phyloP scores from a whole-genome alignment of 768 basidiomycete genomes.

The Clitopilus hobsonii region DNA sequence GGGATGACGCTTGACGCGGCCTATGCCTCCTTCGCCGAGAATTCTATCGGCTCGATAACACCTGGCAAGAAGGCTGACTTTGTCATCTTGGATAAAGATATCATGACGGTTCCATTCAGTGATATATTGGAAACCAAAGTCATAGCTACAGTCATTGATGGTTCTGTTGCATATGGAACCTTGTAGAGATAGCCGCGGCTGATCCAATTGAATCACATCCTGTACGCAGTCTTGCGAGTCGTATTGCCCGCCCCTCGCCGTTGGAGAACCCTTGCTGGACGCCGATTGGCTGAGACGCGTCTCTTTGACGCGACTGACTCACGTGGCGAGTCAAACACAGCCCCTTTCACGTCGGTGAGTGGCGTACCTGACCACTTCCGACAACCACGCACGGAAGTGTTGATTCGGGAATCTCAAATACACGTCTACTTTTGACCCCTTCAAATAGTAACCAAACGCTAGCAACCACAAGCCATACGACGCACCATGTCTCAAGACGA shows the following conservation, averaged over 20 bases:
- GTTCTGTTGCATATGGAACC: slow-evolving; percentile 57
- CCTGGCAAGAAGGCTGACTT: slow-evolving; percentile 86
- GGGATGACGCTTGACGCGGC: slow-evolving; percentile 91
- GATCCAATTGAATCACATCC: no score
- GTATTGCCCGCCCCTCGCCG: no score
- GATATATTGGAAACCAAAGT: slow-evolving; percentile 70
- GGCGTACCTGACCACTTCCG: not conserved
- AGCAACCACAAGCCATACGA: not conserved
- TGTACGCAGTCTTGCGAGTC: no score
- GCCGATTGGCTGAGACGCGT: not conserved
- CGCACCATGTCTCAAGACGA: slow-evolving; percentile 33
- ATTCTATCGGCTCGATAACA: slow-evolving; percentile 63
- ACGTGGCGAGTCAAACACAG: not conserved
- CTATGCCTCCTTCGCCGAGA: slow-evolving; percentile 79
- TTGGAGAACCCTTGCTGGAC: not conserved
- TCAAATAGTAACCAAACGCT: not conserved
- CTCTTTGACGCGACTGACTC: not conserved
- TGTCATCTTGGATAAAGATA: slow-evolving; percentile 76
- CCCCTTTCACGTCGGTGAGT: not conserved
- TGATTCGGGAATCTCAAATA: not conserved
- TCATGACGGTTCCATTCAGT: slow-evolving; percentile 57
- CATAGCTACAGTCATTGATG: slow-evolving; percentile 71
- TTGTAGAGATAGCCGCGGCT: not conserved
- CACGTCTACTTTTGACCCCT: not conserved
- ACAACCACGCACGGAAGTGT: not conserved